Conservation (phyloP, 768 basidiomycete genomes). For the Lactarius psammicola region DNA sequence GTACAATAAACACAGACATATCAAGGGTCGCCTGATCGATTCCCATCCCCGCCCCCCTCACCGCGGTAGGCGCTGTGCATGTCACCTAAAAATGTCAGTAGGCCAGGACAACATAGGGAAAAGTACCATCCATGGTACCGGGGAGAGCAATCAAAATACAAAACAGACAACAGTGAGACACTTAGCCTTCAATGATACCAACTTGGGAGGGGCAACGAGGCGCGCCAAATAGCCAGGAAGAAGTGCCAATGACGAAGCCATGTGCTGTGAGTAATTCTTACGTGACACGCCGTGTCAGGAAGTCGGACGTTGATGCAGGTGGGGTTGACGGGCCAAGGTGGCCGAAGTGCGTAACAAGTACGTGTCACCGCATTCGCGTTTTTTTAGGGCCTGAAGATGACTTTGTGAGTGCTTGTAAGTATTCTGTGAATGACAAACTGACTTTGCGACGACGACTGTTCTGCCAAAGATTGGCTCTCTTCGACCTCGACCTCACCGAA, state of each 20-base stretch:
- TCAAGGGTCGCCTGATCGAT: not conserved
- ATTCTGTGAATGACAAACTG: not conserved
- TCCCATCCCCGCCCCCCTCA: not conserved
- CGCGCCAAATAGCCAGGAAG: not conserved
- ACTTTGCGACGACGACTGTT: conserved; percentile 18
- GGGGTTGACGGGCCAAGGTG: not conserved
- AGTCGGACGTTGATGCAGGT: not conserved
- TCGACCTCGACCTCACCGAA: conserved; percentile 19
- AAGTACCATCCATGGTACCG: conserved; percentile 15
- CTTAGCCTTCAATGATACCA: conserved; percentile 24
- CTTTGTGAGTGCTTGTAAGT: not conserved
- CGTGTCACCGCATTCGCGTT: conserved; percentile 18
- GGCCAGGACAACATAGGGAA: conserved; percentile 8
- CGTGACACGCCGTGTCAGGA: conserved; percentile 1
- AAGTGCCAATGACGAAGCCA: not conserved
- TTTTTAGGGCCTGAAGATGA: conserved; percentile 17
- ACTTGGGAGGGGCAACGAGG: not conserved
- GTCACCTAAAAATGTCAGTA: conserved; percentile 23
- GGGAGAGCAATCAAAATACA: conserved; percentile 3
- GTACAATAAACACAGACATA: not conserved
- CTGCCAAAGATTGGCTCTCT: conserved; percentile 2
- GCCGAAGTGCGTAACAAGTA: not conserved
- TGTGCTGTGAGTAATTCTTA: not conserved
- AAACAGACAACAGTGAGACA: conserved; percentile 15
- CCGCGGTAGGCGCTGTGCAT: not conserved